These are phyloP conservation scores for Rhizophora apiculata DNA, from an alignment of 345 rosid species.

Conservation along the genomic window DNA sequence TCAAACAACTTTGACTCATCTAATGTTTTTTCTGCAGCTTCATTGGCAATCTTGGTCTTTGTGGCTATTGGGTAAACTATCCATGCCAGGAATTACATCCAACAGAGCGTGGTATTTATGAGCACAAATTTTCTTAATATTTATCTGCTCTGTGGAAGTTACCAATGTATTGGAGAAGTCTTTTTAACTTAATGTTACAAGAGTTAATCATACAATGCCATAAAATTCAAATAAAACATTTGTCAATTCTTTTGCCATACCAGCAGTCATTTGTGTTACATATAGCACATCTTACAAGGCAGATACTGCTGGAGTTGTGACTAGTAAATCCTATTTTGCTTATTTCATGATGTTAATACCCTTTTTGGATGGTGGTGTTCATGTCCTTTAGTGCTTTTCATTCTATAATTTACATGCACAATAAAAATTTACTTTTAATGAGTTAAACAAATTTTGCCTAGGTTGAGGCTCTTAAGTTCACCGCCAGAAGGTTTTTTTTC, in stretches of 20 bases:
- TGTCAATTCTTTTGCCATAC: too few relatives aligned
- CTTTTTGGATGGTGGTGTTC: neutral
- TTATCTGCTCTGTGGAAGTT: neutral
- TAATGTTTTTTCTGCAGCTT: conserved; percentile 44
- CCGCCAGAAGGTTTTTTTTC: neutral
- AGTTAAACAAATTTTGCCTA: neutral
- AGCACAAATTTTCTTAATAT: conserved; percentile 16
- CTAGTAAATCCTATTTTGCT: neutral
- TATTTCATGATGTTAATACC: neutral
- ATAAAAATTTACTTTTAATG: too few relatives aligned
- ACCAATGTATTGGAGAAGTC: neutral
- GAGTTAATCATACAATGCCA: neutral
- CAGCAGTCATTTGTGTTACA: too few relatives aligned
- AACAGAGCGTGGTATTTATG: conserved; percentile 58
- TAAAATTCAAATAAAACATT: neutral
- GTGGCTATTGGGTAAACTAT: conserved; percentile 74
- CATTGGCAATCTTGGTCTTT: conserved; percentile 75
- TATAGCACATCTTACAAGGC: too few relatives aligned
- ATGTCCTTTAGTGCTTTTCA: too few relatives aligned
- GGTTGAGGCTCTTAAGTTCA: neutral
- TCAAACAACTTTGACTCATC: neutral
- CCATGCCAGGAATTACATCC: conserved; percentile 57
- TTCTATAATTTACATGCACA: too few relatives aligned
- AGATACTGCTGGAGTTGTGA: neutral
- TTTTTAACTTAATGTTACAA: neutral